Conservation (phyloP, 768 basidiomycete species). For the Boletus sensibilis region DNA sequence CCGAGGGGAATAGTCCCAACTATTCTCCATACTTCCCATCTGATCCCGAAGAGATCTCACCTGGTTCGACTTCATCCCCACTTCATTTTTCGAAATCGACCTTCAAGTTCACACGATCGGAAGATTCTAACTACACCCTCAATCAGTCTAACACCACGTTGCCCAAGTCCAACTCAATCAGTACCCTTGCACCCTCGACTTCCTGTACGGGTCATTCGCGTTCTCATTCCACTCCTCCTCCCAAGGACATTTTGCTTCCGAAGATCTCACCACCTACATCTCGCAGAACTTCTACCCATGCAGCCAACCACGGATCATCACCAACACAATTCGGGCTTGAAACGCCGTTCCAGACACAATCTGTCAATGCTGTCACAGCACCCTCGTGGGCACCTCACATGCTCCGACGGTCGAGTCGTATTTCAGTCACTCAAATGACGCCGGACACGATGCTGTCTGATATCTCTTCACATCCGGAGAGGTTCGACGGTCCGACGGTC, state of each 20-base stretch:
- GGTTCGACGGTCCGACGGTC: not conserved
- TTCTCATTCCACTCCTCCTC: slow-evolving; percentile 16
- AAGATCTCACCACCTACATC: slow-evolving; percentile 20
- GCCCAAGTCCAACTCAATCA: slow-evolving; percentile 26
- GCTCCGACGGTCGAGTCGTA: slow-evolving; percentile 27
- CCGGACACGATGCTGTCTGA: slow-evolving; percentile 6
- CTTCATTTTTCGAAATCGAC: slow-evolving; percentile 13
- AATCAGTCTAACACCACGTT: slow-evolving; percentile 24
- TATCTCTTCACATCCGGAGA: slow-evolving; percentile 5
- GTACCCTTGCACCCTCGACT: slow-evolving; percentile 28
- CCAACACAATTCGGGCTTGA: slow-evolving; percentile 4
- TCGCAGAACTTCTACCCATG: slow-evolving; percentile 13
- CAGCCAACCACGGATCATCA: slow-evolving; percentile 2
- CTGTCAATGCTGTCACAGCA: slow-evolving; percentile 2
- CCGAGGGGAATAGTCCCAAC: slow-evolving; percentile 1
- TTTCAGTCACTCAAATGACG: slow-evolving; percentile 8
- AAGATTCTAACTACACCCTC: slow-evolving; percentile 20
- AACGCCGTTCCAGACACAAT: slow-evolving; percentile 13
- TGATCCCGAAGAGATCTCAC: slow-evolving; percentile 22
- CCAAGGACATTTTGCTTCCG: slow-evolving; percentile 9
- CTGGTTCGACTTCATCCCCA: slow-evolving; percentile 14
- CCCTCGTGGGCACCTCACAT: slow-evolving; percentile 7
- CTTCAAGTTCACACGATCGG: slow-evolving; percentile 13
- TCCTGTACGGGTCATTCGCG: slow-evolving; percentile 26
- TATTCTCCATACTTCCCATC: slow-evolving; percentile 21